Percentiles rank a stretch among this genome's conserved stretches.
Evolutionary conservation across 805 yeast species (phyloP).

Genomic region (Yarrowia phangngaensis): DNA sequence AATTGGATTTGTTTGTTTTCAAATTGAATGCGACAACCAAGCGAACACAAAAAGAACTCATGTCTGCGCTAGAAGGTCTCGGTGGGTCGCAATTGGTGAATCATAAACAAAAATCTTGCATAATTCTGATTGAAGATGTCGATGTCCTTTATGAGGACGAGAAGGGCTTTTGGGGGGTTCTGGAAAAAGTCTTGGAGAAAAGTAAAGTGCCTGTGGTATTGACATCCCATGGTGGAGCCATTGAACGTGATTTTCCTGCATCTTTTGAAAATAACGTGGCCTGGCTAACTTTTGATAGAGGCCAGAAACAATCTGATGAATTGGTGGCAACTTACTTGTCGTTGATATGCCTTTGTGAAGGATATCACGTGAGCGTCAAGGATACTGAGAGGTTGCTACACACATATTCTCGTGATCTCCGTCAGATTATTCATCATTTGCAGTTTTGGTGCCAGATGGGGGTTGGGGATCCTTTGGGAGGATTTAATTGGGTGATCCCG

Average conservation of each 20-base stretch:
- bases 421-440: slow-evolving; percentile 32
- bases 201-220: slow-evolving; percentile 68
- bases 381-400: neutral
- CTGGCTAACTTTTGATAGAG: slow-evolving; percentile 1
- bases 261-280: slow-evolving; percentile 13
- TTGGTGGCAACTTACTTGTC: slow-evolving; percentile 1
- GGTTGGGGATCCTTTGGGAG: slow-evolving; percentile 37
- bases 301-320: too few species aligned
- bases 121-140: slow-evolving; percentile 80
- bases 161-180: slow-evolving; percentile 71
- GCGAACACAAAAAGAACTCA: slow-evolving; percentile 68
- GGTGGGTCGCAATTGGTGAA: slow-evolving; percentile 81
- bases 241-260: slow-evolving; percentile 4
- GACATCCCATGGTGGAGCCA: slow-evolving; percentile 46
- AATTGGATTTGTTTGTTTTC: slow-evolving; percentile 65
- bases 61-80: slow-evolving; percentile 63
- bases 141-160: slow-evolving; percentile 77
- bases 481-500: slow-evolving; percentile 38
- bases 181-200: slow-evolving; percentile 55
- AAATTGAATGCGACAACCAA: slow-evolving; percentile 75
- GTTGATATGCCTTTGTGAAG: slow-evolving; percentile 9
- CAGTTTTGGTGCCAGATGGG: slow-evolving; percentile 42
- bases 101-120: slow-evolving; percentile 31
- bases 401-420: neutral
- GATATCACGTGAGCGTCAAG: neutral